phyloP scores from a whole-genome alignment of 1,284 basidiomycete genomes.

The Clitocybe nebularis region DNA sequence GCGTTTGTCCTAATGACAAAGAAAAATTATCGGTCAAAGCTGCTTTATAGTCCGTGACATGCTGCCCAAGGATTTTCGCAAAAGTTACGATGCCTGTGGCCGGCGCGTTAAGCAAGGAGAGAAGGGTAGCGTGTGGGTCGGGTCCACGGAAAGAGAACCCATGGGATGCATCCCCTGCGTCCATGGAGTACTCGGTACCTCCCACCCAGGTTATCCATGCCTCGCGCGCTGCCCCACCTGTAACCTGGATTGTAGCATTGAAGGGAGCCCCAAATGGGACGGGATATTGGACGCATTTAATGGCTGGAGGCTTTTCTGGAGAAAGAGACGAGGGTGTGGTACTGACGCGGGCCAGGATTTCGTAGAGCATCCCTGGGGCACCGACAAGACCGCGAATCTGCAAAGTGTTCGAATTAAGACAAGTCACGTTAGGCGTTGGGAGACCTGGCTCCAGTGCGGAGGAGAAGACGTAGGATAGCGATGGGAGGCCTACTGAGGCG shows the following conservation, averaged over 20 bases:
- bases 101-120: conserved; percentile 33
- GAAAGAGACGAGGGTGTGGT: conserved; percentile 23
- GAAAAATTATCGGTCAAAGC: conserved; percentile 43
- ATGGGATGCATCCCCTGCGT: conserved; percentile 52
- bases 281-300: conserved; percentile 25
- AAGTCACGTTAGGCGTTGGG: conserved; percentile 56
- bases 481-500: conserved; percentile 24
- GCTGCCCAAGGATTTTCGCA: conserved; percentile 36
- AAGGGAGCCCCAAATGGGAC: conserved; percentile 24
- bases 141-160: conserved; percentile 59
- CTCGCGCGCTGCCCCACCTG: conserved; percentile 39
- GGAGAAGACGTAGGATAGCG: conserved; percentile 51
- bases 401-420: conserved; percentile 53
- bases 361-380: conserved; percentile 60
- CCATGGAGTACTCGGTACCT: conserved; percentile 61
- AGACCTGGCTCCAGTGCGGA: conserved; percentile 42
- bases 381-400: conserved; percentile 48
- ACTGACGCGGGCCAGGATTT: conserved; percentile 52
- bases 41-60: conserved; percentile 46
- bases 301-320: conserved; percentile 5
- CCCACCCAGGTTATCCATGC: conserved; percentile 69
- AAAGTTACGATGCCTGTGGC: conserved; percentile 22
- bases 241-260: conserved; percentile 53
- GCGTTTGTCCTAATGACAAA: conserved; percentile 55
- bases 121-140: conserved; percentile 52